Evolutionary conservation across 2,329 filamentous ascomycete genomes (phyloP), one percentile per base, ranked within the genome.

Genomic region (Fusarium begoniae): DNA sequence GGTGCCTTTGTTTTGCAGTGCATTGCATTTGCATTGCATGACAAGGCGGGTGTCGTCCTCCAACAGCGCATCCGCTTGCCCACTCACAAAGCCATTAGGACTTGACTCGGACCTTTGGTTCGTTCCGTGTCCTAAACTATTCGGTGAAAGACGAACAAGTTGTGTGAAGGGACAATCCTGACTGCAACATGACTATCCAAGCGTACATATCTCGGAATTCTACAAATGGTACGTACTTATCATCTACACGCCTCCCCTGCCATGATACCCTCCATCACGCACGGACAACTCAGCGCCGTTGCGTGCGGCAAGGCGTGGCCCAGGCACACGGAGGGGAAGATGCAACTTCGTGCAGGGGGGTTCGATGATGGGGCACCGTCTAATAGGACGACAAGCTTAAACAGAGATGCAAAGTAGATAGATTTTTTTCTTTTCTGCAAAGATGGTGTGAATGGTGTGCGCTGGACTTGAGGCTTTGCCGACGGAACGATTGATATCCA

Each of bases 351-450:
- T 70, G 63, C 72, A 75, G 61, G 72, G 72, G 72, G 72, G 62
- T 50, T 77, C 81, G 83, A 82, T 84, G 83, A 85, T 84, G 83
- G 83, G 83, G 83, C 83, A 84, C 72, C 70, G 70, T 82, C 78
- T 81, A 69, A 84, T 83, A 84, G 83, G 83, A 76, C 69, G 61
- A 56, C 56, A 67, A 41, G 41, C 58, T 74, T 61, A 62, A 66
- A 66, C 40, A 70, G 30, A 70, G 60, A 70, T 70, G 66, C 58
- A 69, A 66, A 66, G 55, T 54, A 75, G 65, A 75, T 63, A 47
- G 61, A 48, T 55, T 70, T 63, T 40, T 43, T 55, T 69, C 53
- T 28, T 59, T 18, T 38, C 54, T 69, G 30, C 12, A 32, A 58
- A 63, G 70, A 64, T 74, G 73, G 73, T 74, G 73, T 72, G 70